phyloP scores from a whole-genome alignment of 2,329 filamentous ascomycete genomes.

The Xylaria polymorpha region DNA sequence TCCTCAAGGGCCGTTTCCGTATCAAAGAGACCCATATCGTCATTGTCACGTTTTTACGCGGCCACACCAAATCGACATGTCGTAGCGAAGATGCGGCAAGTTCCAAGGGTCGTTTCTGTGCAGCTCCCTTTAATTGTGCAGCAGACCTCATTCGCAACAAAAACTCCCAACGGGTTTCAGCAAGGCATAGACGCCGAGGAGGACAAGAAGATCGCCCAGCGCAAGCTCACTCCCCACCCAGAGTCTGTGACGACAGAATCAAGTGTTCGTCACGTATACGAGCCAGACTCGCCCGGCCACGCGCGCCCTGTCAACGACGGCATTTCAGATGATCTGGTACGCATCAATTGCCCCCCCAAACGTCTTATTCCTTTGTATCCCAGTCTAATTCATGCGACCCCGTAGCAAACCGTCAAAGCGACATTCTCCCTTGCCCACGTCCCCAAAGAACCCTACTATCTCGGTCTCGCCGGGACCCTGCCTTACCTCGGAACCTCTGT shows the following conservation, averaged over 20 bases:
- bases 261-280: slow-evolving; percentile 62
- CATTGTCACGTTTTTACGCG: slow-evolving; percentile 16
- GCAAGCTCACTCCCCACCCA: slow-evolving; percentile 69
- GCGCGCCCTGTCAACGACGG: slow-evolving; percentile 50
- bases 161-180: slow-evolving; percentile 42
- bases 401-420: slow-evolving; percentile 72
- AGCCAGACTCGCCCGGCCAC: slow-evolving; percentile 47
- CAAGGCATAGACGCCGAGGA: slow-evolving; percentile 63
- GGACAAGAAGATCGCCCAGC: slow-evolving; percentile 65
- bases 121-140: slow-evolving; percentile 38
- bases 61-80: slow-evolving; percentile 16
- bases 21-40: slow-evolving; percentile 30
- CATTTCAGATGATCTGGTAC: slow-evolving; percentile 68
- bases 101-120: slow-evolving; percentile 12
- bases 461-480: slow-evolving; percentile 81
- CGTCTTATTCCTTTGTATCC: neutral
- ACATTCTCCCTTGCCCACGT: slow-evolving; percentile 74
- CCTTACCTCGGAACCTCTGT: slow-evolving; percentile 88
- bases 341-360: slow-evolving; percentile 48
- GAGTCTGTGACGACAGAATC: slow-evolving; percentile 71
- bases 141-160: slow-evolving; percentile 47
- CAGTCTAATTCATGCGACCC: slow-evolving; percentile 9
- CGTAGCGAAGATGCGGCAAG: neutral
- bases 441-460: slow-evolving; percentile 73
- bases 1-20: slow-evolving; percentile 39